Base-by-base conservation (phyloP, 2,329 filamentous ascomycete genomes). In the Aspergillus aculeatus region DNA sequence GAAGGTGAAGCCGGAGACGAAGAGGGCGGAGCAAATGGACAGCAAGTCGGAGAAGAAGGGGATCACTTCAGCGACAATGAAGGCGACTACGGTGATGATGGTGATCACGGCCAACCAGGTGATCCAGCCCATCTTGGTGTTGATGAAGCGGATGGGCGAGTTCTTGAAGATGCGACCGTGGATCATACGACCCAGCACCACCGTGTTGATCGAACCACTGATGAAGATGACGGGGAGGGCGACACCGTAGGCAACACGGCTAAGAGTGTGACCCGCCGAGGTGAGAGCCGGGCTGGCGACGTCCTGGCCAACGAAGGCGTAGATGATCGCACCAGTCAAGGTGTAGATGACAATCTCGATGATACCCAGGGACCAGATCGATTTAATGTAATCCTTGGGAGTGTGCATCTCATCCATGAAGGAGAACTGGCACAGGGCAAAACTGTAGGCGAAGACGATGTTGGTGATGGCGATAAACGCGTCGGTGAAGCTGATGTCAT, bases 1-100 rank as follows among this genome's bases (percentile, higher is more conserved):
- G 80, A 95, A 96, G 71, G 94, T 94, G 80, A 96, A 96, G 54
- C 92, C 92, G 67, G 88, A 91, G 75, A 95, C 89, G 70, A 95
- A 94, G 1, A 95, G 83, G 3, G 90, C 91, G 7, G 74, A 77
- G 54, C 73, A 75, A 60, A 78, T 70, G 9, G 71, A 73, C 5
- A 82, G 72, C 64, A 81, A 78, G 59, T 90, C 91, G 10, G 84
- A 87, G 79, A 96, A 96, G 81, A 95, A 94, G 0, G 91, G 91
- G 68, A 94, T 94, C 49, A 92, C 87, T 72, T 94, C 89, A 4
- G 90, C 89, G 66, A 93, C 92, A 72, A 96, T 84, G 72, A 94
- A 95, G 3, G 90, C 91, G n/a, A 89, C 68, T 19, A 92, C 76
- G 88, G 91, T 96, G 3, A 88, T 90, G 1, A 74, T 26, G 10